A percentile compares a stretch with the other conserved stretches of the same genome.
Evolutionary conservation across 768 basidiomycete species (phyloP).

Genomic region (Termitomyces heimii): DNA sequence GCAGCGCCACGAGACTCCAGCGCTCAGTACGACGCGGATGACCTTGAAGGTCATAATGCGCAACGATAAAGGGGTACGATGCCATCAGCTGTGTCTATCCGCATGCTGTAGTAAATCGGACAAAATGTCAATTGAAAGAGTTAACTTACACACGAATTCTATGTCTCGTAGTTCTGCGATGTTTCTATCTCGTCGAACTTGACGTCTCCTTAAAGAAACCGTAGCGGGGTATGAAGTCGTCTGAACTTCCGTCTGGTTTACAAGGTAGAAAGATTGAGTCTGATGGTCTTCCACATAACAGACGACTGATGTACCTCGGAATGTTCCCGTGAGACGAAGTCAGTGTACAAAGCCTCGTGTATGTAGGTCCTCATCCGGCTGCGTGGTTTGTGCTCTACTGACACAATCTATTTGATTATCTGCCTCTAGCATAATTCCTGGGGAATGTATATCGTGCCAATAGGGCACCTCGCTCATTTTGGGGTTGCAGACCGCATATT

Average conservation of each 20-base stretch:
- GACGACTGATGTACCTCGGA: conserved; percentile 3
- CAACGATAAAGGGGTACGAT: conserved; percentile 20
- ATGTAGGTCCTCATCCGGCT: conserved; percentile 2
- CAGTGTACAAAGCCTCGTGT: conserved; percentile 5
- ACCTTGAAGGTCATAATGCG: conserved; percentile 18
- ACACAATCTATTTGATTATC: conserved; percentile 2
- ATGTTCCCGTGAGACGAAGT: conserved; percentile 6
- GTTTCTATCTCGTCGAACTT: background rate
- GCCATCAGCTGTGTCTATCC: conserved; percentile 1
- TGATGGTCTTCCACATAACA: background rate
- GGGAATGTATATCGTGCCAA: background rate
- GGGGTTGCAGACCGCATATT: background rate
- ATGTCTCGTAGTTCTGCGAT: background rate
- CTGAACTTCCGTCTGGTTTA: background rate
- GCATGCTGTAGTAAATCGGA: background rate
- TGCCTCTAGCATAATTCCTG: background rate
- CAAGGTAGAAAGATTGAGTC: background rate
- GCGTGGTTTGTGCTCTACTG: background rate
- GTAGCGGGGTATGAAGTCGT: background rate
- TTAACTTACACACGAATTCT: background rate
- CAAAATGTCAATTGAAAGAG: background rate
- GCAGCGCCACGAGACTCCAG: conserved; percentile 19
- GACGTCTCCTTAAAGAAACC: background rate
- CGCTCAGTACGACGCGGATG: conserved; percentile 23
- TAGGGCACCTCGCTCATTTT: background rate